Base-by-base conservation (phyloP, 129 eudicot species). In the Tanacetum coccineum region DNA sequence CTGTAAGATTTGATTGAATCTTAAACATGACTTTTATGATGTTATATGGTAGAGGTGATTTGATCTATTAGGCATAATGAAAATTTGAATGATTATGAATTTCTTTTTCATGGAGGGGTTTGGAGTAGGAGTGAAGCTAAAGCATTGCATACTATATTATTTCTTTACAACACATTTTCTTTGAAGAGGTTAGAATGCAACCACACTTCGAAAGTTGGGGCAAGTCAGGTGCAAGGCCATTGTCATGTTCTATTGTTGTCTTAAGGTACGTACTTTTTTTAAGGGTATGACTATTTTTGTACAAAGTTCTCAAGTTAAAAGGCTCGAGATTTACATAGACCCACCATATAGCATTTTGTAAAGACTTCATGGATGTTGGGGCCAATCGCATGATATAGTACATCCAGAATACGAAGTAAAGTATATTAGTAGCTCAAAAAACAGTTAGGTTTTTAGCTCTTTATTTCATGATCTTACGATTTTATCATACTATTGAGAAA, bases 71-170 rank as follows among this genome's bases (percentile, higher is more conserved):
- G 71, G 13, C 54, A 55, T 6, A 26, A 20, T 57, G 68, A 74
- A 67, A 67, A 77, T 50, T 40, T 13, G 70, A 74, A 72, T 75
- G 77, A 89, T 66, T 84, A 70, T 63, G 57, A 64, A 12, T 42
- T 65, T 26, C 32, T 25, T 44, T 59, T 50, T 36, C 20, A 9
- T 28, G 22, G 63, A 47, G 39, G 47, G 15, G 17, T 68, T 30
- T 81, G 77, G 95, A 87, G 95, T 87, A 87, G 75, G 85, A 87
- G 93, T 87, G 84, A 91, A 91, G 97, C 74, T 79, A 81, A 91
- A 91, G 95, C 79, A 74, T 62, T 46, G 69, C 47, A 54, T 67
- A 70, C 13, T 17, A 68, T 71, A 50, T 68, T 39, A 57, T 30
- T 30, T 74, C 14, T 68, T 47, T 20, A 58, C 46, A 70, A 60